phyloP scores from a whole-genome alignment of 352 stramenopile genomes.

The Phytophthora ohioensis region DNA sequence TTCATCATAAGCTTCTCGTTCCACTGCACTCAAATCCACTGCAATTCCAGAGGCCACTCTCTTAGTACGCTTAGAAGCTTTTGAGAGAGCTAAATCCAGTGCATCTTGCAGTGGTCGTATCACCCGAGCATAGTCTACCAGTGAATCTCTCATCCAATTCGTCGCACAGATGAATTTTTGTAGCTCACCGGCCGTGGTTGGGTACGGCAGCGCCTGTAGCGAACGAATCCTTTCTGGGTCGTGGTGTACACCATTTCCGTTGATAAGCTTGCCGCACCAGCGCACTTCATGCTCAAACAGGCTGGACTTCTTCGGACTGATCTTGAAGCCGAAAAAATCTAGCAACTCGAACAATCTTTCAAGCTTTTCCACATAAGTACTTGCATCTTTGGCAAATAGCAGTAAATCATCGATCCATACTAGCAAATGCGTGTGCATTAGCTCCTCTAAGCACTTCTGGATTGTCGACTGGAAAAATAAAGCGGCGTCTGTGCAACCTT shows the following conservation, averaged over 20 bases:
- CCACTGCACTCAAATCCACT: neutral
- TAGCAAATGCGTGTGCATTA: neutral
- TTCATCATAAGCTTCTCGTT: neutral
- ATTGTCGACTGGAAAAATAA: neutral
- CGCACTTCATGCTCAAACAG: neutral
- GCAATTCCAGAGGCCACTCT: neutral
- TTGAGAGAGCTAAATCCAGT: neutral
- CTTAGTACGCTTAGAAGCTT: neutral
- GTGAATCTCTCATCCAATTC: constrained; percentile 1
- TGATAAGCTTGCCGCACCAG: neutral
- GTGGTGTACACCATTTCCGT: neutral
- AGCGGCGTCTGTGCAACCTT: neutral
- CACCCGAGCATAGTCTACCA: neutral
- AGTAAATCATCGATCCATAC: neutral
- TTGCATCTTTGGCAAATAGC: neutral
- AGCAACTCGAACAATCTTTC: neutral
- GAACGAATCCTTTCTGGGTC: neutral
- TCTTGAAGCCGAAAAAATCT: constrained; percentile 6
- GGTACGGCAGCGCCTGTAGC: neutral
- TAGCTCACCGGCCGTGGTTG: neutral
- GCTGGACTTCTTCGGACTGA: neutral
- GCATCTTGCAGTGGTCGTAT: neutral
- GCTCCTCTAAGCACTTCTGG: constrained; percentile 1
- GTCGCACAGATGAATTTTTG: neutral
- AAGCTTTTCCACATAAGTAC: neutral